Base-by-base conservation (phyloP, 768 basidiomycete species). In the Suillus decipiens region DNA sequence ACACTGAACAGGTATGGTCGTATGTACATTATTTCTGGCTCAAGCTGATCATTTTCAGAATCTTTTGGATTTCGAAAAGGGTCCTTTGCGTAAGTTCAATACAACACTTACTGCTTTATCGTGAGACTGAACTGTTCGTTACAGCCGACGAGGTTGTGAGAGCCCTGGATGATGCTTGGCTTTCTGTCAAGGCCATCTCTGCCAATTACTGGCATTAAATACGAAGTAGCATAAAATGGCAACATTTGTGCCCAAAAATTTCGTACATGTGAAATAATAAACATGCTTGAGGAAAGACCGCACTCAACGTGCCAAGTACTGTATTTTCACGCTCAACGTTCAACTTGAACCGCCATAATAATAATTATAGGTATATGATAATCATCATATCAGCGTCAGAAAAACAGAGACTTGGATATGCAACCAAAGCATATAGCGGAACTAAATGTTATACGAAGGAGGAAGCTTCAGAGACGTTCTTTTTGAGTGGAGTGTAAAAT, bases 121-220 rank as follows among this genome's bases (percentile, higher is more conserved):
- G 22, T 48, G 6, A 12, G 24, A 24, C 48, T 36, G 58, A 24
- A 63, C 58, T 7, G 11, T 39, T 19, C 59, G 22, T 22, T 51
- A 39, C 59, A 81, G 79, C 85, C 0, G 80, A 86, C 24, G 83
- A 82, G n/a, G 80, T 86, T 5, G 73, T 86, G 4, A 70, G 80
- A 64, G 79, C 70, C 0, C 71, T 86, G 24, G 83, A 86, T 63
- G 78, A 82, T 43, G 84, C 84, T 1, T 87, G 86, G 85, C 56
- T 73, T 42, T 63, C 70, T 12, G 78, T 80, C 34, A 77, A 80
- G 63, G 73, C 78, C 0, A 75, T 78, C 59, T 77, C 83, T 5
- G 75, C 76, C 31, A 71, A 73, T 22, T 82, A 83, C 66, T 80
- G 54, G 34, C 54, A 61, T 61, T 61, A 61, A 36, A 55, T 19